Base-by-base conservation (phyloP, 257 asterid genomes). In the Fraxinus cuspidata region DNA sequence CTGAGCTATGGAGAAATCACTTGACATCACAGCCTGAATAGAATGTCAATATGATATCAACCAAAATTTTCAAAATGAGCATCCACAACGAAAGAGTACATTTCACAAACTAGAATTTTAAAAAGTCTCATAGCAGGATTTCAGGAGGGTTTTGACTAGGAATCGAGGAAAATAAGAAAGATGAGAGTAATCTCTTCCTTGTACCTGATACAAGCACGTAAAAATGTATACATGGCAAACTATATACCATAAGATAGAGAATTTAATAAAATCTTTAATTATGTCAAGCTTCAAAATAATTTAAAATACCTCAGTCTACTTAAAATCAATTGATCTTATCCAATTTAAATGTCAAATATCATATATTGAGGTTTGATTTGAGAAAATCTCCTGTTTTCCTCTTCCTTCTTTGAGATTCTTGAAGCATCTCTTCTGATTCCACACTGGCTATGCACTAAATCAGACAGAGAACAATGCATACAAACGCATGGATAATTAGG, bases 1-100 rank as follows among this genome's bases (percentile, higher is more conserved):
- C 79, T 95, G 98, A 34, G 99, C 98, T 71, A 95, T 88, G 69
- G 97, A 83, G 74, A 90, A 92, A 84, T 95, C 99, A 74, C 99
- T 93, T 9, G 99, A 88, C 98, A 93, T 91, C 66, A 94, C 96
- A 86, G 99, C 99, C 99, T 95, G 80, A 40, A 74, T 67, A 83
- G 69, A 67, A 82, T 49, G 13, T 73, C 70, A 79, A 31, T 53
- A 42, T 25, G 35, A 3, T 71, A 72, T 76, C 79, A 65, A 68
- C 69, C 68, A 25, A 75, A 75, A 37, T 51, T 28, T 32, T 60
- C 34, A 79, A 66, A 21, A 51, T 4, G 70, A 56, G 28, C 38
- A 23, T 51, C 21, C 51, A 12, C 37, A 23, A 32, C 69, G 47
- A 12, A 44, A 12, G 58, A 23, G 51, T 64, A 56, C 37, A 66